Conservation (phyloP, 306 rosid species). For the Vigna angularis region DNA sequence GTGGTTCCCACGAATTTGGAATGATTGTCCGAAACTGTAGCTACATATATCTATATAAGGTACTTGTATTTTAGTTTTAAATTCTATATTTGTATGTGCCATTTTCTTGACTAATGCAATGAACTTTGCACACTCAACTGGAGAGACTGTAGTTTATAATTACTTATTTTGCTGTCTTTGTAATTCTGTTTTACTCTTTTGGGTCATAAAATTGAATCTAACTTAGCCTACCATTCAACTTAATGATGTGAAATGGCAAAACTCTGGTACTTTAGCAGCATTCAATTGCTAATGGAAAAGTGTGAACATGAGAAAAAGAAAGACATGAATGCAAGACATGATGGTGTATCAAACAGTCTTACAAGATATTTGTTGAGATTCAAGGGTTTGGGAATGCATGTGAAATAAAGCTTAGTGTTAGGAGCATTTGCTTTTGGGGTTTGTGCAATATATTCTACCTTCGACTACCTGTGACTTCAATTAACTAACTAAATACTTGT, state of each 20-base stretch:
- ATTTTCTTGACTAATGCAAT: conserved; percentile 12
- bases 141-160: conserved; percentile 21
- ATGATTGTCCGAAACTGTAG: not conserved
- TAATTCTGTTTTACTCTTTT: not conserved
- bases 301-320: not conserved
- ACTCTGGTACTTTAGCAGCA: not conserved
- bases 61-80: too few relatives aligned
- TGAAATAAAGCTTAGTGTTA: conserved; percentile 26
- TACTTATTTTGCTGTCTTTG: conserved; percentile 11
- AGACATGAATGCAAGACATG: not conserved
- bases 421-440: conserved; percentile 30
- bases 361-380: not conserved
- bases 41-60: not conserved
- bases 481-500: conserved; percentile 16
- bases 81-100: not conserved
- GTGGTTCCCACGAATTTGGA: conserved; percentile 27
- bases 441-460: conserved; percentile 26
- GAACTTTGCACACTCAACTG: not conserved
- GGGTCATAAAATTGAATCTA: conserved; percentile 10
- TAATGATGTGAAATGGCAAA: conserved; percentile 13
- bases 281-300: not conserved
- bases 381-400: conserved; percentile 17
- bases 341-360: not conserved
- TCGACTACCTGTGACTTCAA: conserved; percentile 26
- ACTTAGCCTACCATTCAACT: not conserved